Conservation (phyloP, 2,329 filamentous ascomycete genomes). For the Dendryphion nanum region DNA sequence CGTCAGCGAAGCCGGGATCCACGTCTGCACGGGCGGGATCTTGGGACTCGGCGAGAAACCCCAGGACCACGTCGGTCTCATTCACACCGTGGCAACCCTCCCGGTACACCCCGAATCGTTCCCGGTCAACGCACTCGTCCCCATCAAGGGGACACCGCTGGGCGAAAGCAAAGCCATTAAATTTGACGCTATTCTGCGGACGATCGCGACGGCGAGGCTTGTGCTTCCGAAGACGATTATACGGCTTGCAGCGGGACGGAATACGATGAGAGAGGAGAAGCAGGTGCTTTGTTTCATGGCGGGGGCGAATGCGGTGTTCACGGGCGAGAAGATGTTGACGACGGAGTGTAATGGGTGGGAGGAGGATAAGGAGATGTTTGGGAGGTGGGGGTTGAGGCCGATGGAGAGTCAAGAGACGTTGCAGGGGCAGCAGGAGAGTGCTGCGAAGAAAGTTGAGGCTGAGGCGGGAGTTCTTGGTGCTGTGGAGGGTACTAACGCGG, state of each 20-base stretch:
- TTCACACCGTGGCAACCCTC: conserved; percentile 79
- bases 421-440: conserved; percentile 25
- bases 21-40: conserved; percentile 88
- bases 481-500: no score
- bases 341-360: conserved; percentile 91
- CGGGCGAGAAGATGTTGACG: conserved; percentile 92
- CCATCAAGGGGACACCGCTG: conserved; percentile 85
- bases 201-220: conserved; percentile 78
- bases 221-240: conserved; percentile 85
- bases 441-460: no score
- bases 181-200: conserved; percentile 77
- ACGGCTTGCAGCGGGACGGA: conserved; percentile 79
- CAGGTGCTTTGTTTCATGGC: conserved; percentile 88
- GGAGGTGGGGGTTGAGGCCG: conserved; percentile 74
- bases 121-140: conserved; percentile 86
- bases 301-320: conserved; percentile 92
- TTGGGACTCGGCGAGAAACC: conserved; percentile 78
- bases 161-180: conserved; percentile 69
- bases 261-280: conserved; percentile 82
- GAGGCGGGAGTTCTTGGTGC: no score
- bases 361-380: conserved; percentile 81
- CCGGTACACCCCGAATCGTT: conserved; percentile 85
- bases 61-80: conserved; percentile 75
- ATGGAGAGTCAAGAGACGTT: conserved; percentile 56
- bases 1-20: conserved; percentile 82